Percentiles rank a stretch among this genome's conserved stretches.
Evolutionary conservation across 768 basidiomycete genomes (phyloP).

Genomic region (Bullera alba): DNA sequence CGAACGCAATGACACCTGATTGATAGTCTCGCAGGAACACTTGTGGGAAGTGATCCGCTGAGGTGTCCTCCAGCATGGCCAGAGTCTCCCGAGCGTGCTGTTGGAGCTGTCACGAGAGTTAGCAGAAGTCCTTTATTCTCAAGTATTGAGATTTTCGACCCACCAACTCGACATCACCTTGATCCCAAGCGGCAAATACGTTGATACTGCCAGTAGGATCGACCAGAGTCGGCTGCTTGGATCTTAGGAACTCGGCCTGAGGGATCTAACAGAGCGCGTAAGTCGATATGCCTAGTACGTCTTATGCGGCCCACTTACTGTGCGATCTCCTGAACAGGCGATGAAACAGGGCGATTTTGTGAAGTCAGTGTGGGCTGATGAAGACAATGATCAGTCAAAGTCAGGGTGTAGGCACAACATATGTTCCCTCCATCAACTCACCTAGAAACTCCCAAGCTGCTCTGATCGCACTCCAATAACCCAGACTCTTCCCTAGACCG

Average conservation of each 20-base stretch:
- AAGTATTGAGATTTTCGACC: slow-evolving; percentile 18
- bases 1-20: slow-evolving; percentile 62
- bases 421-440: slow-evolving; percentile 46
- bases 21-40: slow-evolving; percentile 69
- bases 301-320: slow-evolving; percentile 7
- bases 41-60: slow-evolving; percentile 59
- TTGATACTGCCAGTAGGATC: slow-evolving; percentile 74
- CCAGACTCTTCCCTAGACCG: slow-evolving; percentile 69
- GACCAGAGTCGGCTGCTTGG: slow-evolving; percentile 58
- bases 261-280: slow-evolving; percentile 7
- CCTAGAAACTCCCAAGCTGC: slow-evolving; percentile 77
- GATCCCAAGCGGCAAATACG: slow-evolving; percentile 65
- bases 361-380: slow-evolving; percentile 50
- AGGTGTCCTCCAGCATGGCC: slow-evolving; percentile 53
- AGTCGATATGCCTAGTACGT: too few relatives aligned
- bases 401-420: neutral
- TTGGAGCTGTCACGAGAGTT: slow-evolving; percentile 53
- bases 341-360: slow-evolving; percentile 26
- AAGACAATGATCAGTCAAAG: neutral
- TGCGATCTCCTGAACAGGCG: slow-evolving; percentile 1
- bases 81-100: slow-evolving; percentile 71
- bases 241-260: slow-evolving; percentile 28
- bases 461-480: slow-evolving; percentile 83
- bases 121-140: neutral
- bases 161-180: slow-evolving; percentile 72